Evolutionary conservation across 2,329 filamentous ascomycete genomes (phyloP), one percentile per base, ranked within the genome.

Genomic region (Aspergillus ochraceoroseus): DNA sequence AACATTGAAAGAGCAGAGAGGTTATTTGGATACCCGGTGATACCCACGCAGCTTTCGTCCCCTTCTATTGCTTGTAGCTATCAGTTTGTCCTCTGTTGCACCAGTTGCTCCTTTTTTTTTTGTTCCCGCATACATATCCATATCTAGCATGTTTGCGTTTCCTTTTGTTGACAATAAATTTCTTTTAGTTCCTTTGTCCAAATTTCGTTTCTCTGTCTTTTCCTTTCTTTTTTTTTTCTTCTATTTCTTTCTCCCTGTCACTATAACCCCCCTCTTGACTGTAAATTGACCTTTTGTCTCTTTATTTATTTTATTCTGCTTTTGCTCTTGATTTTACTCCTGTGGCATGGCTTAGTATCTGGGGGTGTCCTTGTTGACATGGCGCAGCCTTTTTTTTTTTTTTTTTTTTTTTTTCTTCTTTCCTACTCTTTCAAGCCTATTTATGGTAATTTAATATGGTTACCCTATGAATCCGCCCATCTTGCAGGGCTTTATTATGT

Each of bases 1-100:
- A 44, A 48, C 41, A 48, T 50, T 51, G 43, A 55, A 51, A 54
- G 52, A 59, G 54, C 55, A 62, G 51, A 52, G 48, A 57, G 55
- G 54, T 59, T 58, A 56, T 61, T 64, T 64, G 61, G 58, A 61
- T 62, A 62, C 55, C 58, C 56, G 52, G 51, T 63, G 61, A 64
- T 65, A 65, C 61, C 61, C 62, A 48, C 41, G 50, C 54, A 63
- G 56, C 58, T 57, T 61, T 58, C 53, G 46, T 49, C 53, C 46
- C 44, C 44, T 52, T 51, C 49, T 51, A 49, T 58, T 60, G 49
- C 57, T 49, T 60, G 58, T 55, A 60, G 55, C 58, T 50, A 62
- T 60, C 57, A 49, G 56, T 54, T 57, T 54, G 48, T 60, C 54
- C 51, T 58, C 55, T 48, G 45, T 53, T 56, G 51, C 46, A 49